These are phyloP conservation scores for Aspergillus sp. DNA, from an alignment of 2,329 filamentous ascomycete genomes.

Conservation along the genomic window DNA sequence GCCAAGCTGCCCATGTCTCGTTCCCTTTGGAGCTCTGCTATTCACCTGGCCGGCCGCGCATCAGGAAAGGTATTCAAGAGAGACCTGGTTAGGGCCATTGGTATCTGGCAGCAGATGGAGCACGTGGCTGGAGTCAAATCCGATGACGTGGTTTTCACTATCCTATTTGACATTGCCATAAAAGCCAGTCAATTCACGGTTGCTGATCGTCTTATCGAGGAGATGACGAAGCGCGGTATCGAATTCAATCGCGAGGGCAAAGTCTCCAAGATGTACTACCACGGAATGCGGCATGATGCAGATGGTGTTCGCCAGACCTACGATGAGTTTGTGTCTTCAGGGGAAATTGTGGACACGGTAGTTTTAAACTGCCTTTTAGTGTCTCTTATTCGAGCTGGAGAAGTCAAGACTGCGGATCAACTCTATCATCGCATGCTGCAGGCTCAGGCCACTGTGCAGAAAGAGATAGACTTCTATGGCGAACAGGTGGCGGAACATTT, in stretches of 20 bases:
- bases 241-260: conserved; percentile 73
- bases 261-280: conserved; percentile 76
- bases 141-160: conserved; percentile 83
- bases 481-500: conserved; percentile 9
- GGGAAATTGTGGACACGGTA: conserved; percentile 82
- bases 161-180: conserved; percentile 82
- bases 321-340: conserved; percentile 72
- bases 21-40: conserved; percentile 77
- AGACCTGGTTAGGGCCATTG: conserved; percentile 65
- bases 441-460: conserved; percentile 43
- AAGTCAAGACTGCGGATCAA: conserved; percentile 70
- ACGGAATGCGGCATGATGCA: conserved; percentile 70
- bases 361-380: conserved; percentile 83
- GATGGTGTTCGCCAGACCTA: conserved; percentile 73
- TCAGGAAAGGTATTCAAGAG: conserved; percentile 54
- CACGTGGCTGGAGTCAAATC: conserved; percentile 58
- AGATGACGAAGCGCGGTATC: conserved; percentile 69
- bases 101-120: conserved; percentile 90
- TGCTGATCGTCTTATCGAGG: conserved; percentile 76
- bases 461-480: conserved; percentile 18
- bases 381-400: conserved; percentile 70
- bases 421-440: conserved; percentile 82
- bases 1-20: conserved; percentile 64
- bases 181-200: conserved; percentile 80
- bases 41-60: conserved; percentile 73